Base-by-base conservation (phyloP, 352 stramenopile genomes). In the Phytophthora boehmeriae region DNA sequence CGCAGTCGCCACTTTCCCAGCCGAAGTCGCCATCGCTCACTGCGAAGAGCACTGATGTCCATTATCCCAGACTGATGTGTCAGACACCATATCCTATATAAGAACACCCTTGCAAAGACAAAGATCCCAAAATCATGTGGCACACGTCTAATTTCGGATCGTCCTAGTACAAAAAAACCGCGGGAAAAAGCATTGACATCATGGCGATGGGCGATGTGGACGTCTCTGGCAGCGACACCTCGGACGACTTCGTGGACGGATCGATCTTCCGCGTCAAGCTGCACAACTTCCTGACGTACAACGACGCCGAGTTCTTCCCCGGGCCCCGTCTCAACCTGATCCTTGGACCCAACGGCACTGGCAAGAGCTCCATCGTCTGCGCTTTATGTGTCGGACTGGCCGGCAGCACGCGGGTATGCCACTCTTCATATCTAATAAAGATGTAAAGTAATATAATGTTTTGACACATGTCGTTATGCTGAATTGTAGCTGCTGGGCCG, bases 281-380 rank as follows among this genome's bases (percentile, higher is more conserved):
- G 56, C 80, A 97, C 72, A 97, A 98, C 73, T 98, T 98, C 55
- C 78, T 98, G 14, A 98, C 92, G 8, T 97, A 98, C 80, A 80
- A 74, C 11, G 86, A 98, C 55, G 83, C 86, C 19, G 92, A 97
- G 65, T 95, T 98, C 47, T 81, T 68, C 55, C 93, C 96, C 0
- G 93, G 95, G 0, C 95, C 94, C 44, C 87, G 97, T 9, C 82
- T 99, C 8, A 99, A 99, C 68, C 85, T 99, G 48, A 97, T 99
- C 43, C 76, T 99, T 32, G 98, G 97, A 1, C 96, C 97, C 2
- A 99, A 99, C 59, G 98, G 98, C 35, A 98, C 95, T 0, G 91
- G 90, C 67, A 97, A 97, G 65, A 93, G 82, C 50, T 95, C 84
- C 17, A 98, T 99, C 63, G 89, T 99, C 25, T 99, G 97, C 71